These are phyloP conservation scores for Takakia lepidozioides DNA, from an alignment of 225 moss, liverwort and hornwort genomes.

Conservation along the genomic window DNA sequence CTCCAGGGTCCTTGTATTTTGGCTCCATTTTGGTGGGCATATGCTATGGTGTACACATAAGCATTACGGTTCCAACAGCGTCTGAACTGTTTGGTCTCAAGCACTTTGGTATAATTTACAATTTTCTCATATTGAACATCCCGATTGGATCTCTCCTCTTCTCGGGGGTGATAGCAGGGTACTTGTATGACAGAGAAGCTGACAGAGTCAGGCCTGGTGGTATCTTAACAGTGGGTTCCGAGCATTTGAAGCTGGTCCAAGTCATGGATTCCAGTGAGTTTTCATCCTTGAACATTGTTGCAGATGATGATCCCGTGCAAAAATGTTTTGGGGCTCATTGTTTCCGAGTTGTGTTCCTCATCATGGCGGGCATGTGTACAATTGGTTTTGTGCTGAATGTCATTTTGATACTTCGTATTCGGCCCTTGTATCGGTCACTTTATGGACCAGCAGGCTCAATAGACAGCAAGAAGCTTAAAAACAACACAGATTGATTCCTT, in stretches of 20 bases:
- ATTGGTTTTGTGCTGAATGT: conserved; percentile 31
- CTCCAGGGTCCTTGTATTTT: conserved; percentile 10
- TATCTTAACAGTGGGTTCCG: background rate
- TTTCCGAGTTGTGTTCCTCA: conserved; percentile 39
- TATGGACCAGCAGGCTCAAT: background rate
- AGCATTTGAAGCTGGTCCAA: background rate
- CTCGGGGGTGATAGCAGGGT: conserved; percentile 10
- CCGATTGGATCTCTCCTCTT: conserved; percentile 10
- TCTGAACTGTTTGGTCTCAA: conserved; percentile 13
- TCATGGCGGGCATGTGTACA: conserved; percentile 54
- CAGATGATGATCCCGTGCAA: conserved; percentile 6
- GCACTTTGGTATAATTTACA: conserved; percentile 13
- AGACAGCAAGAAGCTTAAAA: background rate
- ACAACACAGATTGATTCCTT: too few relatives aligned
- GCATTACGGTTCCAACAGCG: conserved; percentile 4
- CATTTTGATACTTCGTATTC: conserved; percentile 35
- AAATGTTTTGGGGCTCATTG: conserved; percentile 51
- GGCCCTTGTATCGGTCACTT: conserved; percentile 44
- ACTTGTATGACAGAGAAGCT: conserved; percentile 8
- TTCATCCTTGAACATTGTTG: background rate
- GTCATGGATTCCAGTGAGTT: background rate
- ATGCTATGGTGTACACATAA: conserved; percentile 7
- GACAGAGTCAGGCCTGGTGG: background rate
- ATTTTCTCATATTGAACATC: conserved; percentile 6
- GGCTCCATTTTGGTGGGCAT: conserved; percentile 6